These are phyloP conservation scores for Xylaria polymorpha DNA, from an alignment of 2,329 filamentous ascomycete species.

Conservation along the genomic window DNA sequence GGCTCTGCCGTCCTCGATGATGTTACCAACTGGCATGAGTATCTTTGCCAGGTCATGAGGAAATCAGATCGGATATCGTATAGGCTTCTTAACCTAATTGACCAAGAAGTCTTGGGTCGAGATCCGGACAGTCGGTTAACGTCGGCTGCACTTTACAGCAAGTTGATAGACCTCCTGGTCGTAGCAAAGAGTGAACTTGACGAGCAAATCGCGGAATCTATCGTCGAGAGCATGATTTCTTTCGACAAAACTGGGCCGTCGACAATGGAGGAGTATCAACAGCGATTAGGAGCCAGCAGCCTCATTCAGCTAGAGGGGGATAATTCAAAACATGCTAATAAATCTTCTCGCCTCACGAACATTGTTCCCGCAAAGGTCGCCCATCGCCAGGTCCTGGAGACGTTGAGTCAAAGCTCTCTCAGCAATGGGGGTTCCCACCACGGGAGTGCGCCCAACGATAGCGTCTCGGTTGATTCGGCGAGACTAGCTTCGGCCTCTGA, in stretches of 20 bases:
- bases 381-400: too few species aligned
- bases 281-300: too few species aligned
- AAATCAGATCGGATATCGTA: not conserved
- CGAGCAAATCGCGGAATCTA: conserved; percentile 13
- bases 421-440: not conserved
- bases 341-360: too few species aligned
- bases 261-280: too few species aligned
- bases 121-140: not conserved
- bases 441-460: not conserved
- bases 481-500: not conserved
- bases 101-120: not conserved
- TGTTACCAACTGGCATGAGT: not conserved
- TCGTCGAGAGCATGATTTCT: conserved; percentile 19
- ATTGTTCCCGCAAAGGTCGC: too few species aligned
- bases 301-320: too few species aligned
- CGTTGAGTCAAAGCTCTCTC: too few species aligned
- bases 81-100: not conserved
- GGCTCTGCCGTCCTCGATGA: not conserved
- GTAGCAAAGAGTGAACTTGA: conserved; percentile 14
- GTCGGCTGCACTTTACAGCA: not conserved
- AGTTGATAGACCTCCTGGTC: not conserved
- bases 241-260: conserved; percentile 20
- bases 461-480: not conserved
- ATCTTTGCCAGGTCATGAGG: not conserved
- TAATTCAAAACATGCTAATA: too few species aligned